Evolutionary conservation across 106 monocot species (phyloP).

Genomic region (Apostasia ramifera): DNA sequence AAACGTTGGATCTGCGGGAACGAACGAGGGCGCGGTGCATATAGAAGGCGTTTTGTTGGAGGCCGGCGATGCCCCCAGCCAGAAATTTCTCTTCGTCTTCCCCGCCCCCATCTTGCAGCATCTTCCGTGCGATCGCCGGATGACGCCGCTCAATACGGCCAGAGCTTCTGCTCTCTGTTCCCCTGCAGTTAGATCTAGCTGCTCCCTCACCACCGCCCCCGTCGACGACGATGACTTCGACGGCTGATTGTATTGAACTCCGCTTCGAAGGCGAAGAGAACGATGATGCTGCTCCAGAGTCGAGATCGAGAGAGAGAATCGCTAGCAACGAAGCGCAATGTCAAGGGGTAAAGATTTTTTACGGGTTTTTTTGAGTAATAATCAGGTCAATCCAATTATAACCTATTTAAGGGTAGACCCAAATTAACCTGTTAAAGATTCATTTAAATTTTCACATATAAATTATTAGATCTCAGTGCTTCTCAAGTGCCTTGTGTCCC

Average conservation of each 20-base stretch:
- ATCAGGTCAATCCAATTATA: too few relatives aligned
- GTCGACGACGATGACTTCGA: background rate
- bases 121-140: constrained; percentile 7
- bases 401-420: too few relatives aligned
- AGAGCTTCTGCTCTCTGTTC: background rate
- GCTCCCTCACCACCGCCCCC: too few relatives aligned
- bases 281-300: background rate
- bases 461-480: too few relatives aligned
- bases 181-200: background rate
- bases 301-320: too few relatives aligned
- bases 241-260: background rate
- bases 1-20: background rate
- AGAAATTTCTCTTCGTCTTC: constrained; percentile 99
- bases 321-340: too few relatives aligned
- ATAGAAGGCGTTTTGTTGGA: constrained; percentile 98
- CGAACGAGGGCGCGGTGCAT: constrained; percentile 89
- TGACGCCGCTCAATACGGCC: background rate
- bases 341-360: too few relatives aligned
- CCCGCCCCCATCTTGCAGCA: constrained; percentile 42
- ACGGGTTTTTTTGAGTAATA: too few relatives aligned
- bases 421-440: too few relatives aligned
- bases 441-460: too few relatives aligned
- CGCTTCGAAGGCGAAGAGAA: background rate
- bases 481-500: too few relatives aligned
- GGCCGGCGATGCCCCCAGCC: constrained; percentile 92